These are phyloP conservation scores for Claviceps paspali DNA, from an alignment of 2,329 filamentous ascomycete species.

Conservation along the genomic window DNA sequence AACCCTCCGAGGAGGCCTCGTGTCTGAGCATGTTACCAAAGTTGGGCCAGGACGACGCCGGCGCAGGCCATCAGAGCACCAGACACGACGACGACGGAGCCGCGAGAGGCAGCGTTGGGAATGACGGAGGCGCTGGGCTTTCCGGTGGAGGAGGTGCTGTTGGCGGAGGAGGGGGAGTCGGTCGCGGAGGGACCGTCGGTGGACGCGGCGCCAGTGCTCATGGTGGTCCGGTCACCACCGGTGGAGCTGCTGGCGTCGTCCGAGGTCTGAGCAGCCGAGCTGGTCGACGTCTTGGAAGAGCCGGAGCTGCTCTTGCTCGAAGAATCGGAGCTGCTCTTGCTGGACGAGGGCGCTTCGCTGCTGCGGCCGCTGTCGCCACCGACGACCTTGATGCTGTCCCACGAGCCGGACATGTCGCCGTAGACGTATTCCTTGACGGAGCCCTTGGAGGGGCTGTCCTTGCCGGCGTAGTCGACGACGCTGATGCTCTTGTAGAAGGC, in stretches of 20 bases:
- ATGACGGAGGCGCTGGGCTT: slow-evolving; percentile 3
- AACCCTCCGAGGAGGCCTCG: no score
- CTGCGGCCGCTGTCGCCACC: slow-evolving; percentile 43
- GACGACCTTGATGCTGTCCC: slow-evolving; percentile 40
- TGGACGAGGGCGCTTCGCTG: slow-evolving; percentile 23
- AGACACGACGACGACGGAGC: slow-evolving; percentile 11
- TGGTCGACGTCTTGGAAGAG: no score
- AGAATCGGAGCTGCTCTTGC: slow-evolving; percentile 27
- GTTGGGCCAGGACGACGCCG: slow-evolving; percentile 15
- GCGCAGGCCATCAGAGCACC: slow-evolving; percentile 14
- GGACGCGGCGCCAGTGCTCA: slow-evolving; percentile 8
- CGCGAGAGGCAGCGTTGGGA: slow-evolving; percentile 13
- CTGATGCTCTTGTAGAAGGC: slow-evolving; percentile 30
- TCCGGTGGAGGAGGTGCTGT: background rate
- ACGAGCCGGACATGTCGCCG: slow-evolving; percentile 24
- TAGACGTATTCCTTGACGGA: slow-evolving; percentile 27
- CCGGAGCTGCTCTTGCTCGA: slow-evolving; percentile 18
- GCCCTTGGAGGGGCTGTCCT: slow-evolving; percentile 17
- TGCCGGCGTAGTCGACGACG: slow-evolving; percentile 28
- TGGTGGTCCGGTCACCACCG: slow-evolving; percentile 9
- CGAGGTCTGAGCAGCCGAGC: no score
- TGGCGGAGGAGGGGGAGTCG: background rate
- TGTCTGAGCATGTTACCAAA: no score
- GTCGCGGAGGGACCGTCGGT: slow-evolving; percentile 6
- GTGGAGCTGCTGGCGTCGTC: no score